Evolutionary conservation across 2,329 filamentous ascomycete species (phyloP), one percentile per base, ranked within the genome.

Genomic region (Drechmeria coniospora): DNA sequence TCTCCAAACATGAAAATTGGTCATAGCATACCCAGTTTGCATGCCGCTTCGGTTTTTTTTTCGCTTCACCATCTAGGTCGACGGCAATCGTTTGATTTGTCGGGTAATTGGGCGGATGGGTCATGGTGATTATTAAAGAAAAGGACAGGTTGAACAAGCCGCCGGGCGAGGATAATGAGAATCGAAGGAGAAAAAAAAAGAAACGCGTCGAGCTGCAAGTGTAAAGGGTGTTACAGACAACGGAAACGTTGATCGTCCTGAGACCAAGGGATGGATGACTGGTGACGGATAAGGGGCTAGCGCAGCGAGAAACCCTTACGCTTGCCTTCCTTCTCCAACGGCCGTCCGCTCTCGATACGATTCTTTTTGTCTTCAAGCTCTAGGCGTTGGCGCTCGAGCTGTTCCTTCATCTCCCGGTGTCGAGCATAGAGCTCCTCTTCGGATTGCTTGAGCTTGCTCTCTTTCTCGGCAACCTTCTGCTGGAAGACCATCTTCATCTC

Each of bases 401-500:
- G 87, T 53, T 98, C 90, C 71, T 95, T 98, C 90, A 98, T 98
- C 67, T 98, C 90, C 53, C 87, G 78, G 66, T 98, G 90, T 46
- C 90, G 79, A 41, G 90, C 86, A 51, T 95, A 95, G 33, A 98
- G 66, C 68, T 98, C 90, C 57, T 98, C 90, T 60, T 98, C 90
- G 68, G 84, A 93, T 65, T 95, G 90, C 66, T 92, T 92, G 55
- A 98, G 68, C 65, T 98, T 98, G 73, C 83, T 93, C 64, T 98
- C 90, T 69, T 98, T 98, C 61, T 98, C 90, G 41, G 83, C 76
- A 18, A 98, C 90, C 79, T 98, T 98, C 57, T 98, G 90, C 59
- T 95, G 90, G 83, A 98, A 98, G 44, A 98, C 90, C 82, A 94
- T 93, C 82, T 98, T 98, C 90, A 98, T 98, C 61, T 98, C 90